phyloP scores from a whole-genome alignment of 768 basidiomycete genomes.

The Phlegmacium glaucopus region DNA sequence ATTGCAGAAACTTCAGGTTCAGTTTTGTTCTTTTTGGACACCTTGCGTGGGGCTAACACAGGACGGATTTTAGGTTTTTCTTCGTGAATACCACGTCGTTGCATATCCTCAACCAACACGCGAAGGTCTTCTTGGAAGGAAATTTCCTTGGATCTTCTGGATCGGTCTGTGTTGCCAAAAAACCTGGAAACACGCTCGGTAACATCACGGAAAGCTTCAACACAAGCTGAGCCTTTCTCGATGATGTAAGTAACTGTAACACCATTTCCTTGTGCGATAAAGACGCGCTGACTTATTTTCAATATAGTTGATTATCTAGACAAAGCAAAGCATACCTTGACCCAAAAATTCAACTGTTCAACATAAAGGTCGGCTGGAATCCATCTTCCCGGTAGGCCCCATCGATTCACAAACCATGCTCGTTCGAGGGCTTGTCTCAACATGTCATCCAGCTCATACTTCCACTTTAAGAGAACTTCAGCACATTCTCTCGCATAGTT shows the following conservation, averaged over 20 bases:
- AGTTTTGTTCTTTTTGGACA: no score
- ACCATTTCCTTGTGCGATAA: constrained; percentile 21
- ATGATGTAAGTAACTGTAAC: constrained; percentile 24
- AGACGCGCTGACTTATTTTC: no score
- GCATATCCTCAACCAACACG: constrained; percentile 17
- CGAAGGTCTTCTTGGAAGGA: constrained; percentile 18
- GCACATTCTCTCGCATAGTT: constrained; percentile 31
- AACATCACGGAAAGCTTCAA: constrained; percentile 25
- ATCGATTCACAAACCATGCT: background rate
- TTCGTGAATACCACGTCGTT: constrained; percentile 4
- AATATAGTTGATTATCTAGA: no score
- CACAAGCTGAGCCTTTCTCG: constrained; percentile 24
- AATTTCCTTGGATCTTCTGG: constrained; percentile 18
- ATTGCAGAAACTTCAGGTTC: constrained; percentile 5
- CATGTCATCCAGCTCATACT: constrained; percentile 10
- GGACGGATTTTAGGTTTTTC: background rate
- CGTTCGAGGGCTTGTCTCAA: background rate
- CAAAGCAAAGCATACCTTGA: constrained; percentile 11
- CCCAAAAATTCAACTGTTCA: constrained; percentile 3
- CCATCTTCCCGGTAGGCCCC: background rate
- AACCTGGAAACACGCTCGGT: constrained; percentile 13
- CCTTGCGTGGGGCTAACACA: no score
- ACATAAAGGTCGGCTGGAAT: constrained; percentile 1
- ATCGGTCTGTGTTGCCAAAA: constrained; percentile 19
- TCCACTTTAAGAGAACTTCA: constrained; percentile 17